Evolutionary conservation across 2,329 filamentous ascomycete genomes (phyloP).

Genomic region (Aspergillus aculeatus): DNA sequence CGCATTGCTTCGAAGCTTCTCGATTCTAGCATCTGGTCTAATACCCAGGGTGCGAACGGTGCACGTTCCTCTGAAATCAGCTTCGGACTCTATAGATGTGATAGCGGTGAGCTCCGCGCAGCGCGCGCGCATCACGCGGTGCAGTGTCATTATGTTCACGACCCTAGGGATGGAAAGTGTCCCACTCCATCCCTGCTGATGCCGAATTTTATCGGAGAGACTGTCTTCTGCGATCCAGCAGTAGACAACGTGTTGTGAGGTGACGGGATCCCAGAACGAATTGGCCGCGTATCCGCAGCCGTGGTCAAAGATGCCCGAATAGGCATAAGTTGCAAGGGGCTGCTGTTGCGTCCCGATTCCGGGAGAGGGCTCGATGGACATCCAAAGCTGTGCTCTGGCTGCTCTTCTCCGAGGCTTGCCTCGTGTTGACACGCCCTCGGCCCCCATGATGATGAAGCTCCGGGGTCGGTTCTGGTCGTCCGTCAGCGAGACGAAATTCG

Average conservation of each 20-base stretch:
- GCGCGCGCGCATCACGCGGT: slow-evolving; percentile 39
- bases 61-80: slow-evolving; percentile 27
- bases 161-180: slow-evolving; percentile 49
- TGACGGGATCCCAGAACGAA: slow-evolving; percentile 48
- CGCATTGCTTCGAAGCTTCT: slow-evolving; percentile 29
- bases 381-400: slow-evolving; percentile 45
- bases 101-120: slow-evolving; percentile 40
- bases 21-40: slow-evolving; percentile 26
- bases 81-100: slow-evolving; percentile 40
- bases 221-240: slow-evolving; percentile 56
- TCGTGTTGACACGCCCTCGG: slow-evolving; percentile 42
- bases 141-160: slow-evolving; percentile 41
- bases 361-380: slow-evolving; percentile 37
- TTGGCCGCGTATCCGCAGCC: slow-evolving; percentile 52
- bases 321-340: slow-evolving; percentile 37
- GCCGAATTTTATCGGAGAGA: slow-evolving; percentile 43
- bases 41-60: slow-evolving; percentile 48
- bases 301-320: slow-evolving; percentile 50
- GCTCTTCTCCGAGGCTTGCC: slow-evolving; percentile 23
- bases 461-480: slow-evolving; percentile 30
- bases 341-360: neutral
- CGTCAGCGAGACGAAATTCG: slow-evolving; percentile 46
- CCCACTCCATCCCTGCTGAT: slow-evolving; percentile 52
- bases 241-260: slow-evolving; percentile 44
- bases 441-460: slow-evolving; percentile 49